Evolutionary conservation across 257 asterid species (phyloP).

Genomic region (Oldenlandia corymbosa): DNA sequence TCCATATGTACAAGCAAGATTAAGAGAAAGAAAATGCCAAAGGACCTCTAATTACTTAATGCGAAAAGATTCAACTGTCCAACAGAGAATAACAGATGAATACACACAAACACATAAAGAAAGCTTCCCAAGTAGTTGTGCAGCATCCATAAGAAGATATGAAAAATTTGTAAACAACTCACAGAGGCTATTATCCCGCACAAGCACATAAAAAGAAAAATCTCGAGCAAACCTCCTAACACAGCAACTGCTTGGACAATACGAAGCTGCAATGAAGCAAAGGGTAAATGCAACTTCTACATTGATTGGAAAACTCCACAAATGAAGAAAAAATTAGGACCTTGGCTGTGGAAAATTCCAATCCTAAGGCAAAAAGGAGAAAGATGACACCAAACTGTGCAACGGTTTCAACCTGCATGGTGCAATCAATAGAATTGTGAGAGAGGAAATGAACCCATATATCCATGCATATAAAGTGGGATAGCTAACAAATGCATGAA

Average conservation of each 20-base stretch:
- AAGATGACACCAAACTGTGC: slow-evolving; percentile 89
- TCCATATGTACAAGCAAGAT: not conserved
- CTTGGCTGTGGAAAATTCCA: slow-evolving; percentile 84
- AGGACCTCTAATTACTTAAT: too few species aligned
- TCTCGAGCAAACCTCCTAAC: slow-evolving; percentile 79
- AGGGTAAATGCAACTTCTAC: slow-evolving; percentile 9
- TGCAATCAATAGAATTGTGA: not conserved
- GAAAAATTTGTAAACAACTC: slow-evolving; percentile 13
- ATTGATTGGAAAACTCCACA: slow-evolving; percentile 9
- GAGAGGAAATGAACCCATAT: slow-evolving; percentile 15
- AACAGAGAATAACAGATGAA: too few species aligned
- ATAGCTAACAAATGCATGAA: not conserved
- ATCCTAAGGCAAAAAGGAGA: slow-evolving; percentile 82
- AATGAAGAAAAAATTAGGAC: slow-evolving; percentile 29
- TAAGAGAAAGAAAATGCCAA: not conserved
- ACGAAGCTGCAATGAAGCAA: slow-evolving; percentile 51
- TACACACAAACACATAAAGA: not conserved
- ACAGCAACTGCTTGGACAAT: slow-evolving; percentile 78
- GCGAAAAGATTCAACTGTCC: too few species aligned
- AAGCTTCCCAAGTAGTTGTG: not conserved
- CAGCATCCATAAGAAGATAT: not conserved
- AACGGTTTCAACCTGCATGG: slow-evolving; percentile 77
- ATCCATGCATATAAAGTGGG: not conserved
- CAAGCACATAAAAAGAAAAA: slow-evolving; percentile 74
- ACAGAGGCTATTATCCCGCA: slow-evolving; percentile 78